These are phyloP conservation scores for Sugiyamaella xylanicola DNA, from an alignment of 1,139 yeast species.

Conservation along the genomic window DNA sequence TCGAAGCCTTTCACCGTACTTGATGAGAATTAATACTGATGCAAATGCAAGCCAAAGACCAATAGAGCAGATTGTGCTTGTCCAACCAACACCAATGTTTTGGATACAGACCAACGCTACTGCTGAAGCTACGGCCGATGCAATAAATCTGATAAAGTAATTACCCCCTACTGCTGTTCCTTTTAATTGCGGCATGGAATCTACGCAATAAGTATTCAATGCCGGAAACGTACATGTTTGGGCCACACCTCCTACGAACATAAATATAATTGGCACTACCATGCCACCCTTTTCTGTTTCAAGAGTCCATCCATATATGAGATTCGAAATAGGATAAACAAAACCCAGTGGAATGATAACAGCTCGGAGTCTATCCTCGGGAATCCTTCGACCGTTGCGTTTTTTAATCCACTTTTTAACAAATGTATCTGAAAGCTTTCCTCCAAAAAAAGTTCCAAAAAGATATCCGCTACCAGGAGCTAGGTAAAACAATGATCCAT, in stretches of 20 bases:
- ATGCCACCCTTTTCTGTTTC: constrained; percentile 54
- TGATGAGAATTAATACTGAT: constrained; percentile 19
- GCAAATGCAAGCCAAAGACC: constrained; percentile 33
- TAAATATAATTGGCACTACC: constrained; percentile 53
- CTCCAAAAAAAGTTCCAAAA: constrained; percentile 54
- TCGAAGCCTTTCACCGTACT: constrained; percentile 22
- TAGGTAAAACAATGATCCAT: constrained; percentile 54
- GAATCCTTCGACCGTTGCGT: constrained; percentile 48
- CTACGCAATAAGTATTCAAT: constrained; percentile 57
- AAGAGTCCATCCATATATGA: constrained; percentile 57
- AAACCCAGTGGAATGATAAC: constrained; percentile 46
- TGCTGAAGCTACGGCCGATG: constrained; percentile 55
- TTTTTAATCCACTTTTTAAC: constrained; percentile 49
- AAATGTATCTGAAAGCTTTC: constrained; percentile 51
- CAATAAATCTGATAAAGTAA: constrained; percentile 52
- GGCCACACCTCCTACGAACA: constrained; percentile 52
- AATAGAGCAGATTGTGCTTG: constrained; percentile 49
- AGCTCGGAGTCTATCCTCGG: constrained; percentile 55
- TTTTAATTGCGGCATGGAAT: constrained; percentile 54
- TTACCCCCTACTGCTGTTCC: constrained; percentile 59
- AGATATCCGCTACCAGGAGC: constrained; percentile 57
- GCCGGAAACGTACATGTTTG: constrained; percentile 56
- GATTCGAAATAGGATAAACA: constrained; percentile 46
- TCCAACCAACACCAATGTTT: constrained; percentile 57
- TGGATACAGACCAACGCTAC: constrained; percentile 50